phyloP scores from a whole-genome alignment of 2,329 filamentous ascomycete genomes.

The Xylaria sp. region DNA sequence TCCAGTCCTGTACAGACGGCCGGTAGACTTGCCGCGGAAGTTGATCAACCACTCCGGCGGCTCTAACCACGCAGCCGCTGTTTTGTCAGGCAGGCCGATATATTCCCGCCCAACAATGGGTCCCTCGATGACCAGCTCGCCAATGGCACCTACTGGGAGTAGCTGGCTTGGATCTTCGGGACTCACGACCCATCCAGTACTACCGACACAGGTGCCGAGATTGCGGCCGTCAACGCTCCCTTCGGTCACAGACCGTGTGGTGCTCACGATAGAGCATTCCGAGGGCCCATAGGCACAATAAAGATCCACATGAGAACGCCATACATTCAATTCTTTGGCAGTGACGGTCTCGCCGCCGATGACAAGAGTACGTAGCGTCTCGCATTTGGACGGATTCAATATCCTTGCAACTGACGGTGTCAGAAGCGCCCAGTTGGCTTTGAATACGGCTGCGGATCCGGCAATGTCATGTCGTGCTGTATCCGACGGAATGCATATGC shows the following conservation, averaged over 20 bases:
- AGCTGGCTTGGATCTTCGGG: not conserved
- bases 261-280: not conserved
- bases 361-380: not conserved
- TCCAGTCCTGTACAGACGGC: not conserved
- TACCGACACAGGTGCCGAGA: not conserved
- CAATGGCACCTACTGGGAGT: not conserved
- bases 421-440: slow-evolving; percentile 10
- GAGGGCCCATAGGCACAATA: not conserved
- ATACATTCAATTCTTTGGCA: not conserved
- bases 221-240: not conserved
- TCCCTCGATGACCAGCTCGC: not conserved
- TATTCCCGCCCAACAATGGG: not conserved
- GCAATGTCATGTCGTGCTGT: not conserved
- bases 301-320: not conserved
- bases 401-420: not conserved
- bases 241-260: not conserved
- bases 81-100: not conserved
- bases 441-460: not conserved
- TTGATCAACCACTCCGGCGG: not conserved
- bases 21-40: not conserved
- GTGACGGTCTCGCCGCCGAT: slow-evolving; percentile 2
- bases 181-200: not conserved
- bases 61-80: not conserved
- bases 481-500: slow-evolving; percentile 16
- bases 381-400: not conserved